phyloP scores from a whole-genome alignment of 108 stramenopile genomes.

The Fragilariopsis cylindrus region DNA sequence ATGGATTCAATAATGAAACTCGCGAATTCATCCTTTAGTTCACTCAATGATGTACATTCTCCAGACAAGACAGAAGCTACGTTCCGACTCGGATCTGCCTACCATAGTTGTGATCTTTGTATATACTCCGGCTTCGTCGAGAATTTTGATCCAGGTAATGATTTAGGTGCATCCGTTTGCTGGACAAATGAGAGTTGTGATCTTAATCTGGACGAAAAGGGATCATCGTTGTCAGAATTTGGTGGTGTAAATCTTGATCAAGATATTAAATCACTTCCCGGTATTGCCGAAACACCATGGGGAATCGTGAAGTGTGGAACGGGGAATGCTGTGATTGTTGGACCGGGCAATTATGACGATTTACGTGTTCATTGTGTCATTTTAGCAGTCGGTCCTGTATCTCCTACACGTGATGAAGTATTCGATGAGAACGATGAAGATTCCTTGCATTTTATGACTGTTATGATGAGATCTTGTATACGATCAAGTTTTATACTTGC shows the following conservation, averaged over 20 bases:
- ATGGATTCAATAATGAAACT: constrained; percentile 37
- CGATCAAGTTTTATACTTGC: constrained; percentile 40
- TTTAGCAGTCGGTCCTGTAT: constrained; percentile 38
- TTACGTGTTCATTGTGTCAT: constrained; percentile 38
- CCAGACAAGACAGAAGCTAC: constrained; percentile 29
- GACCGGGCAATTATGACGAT: constrained; percentile 40
- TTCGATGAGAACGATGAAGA: constrained; percentile 32
- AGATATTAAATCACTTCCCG: constrained; percentile 32
- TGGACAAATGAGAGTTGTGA: constrained; percentile 49
- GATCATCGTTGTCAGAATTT: constrained; percentile 17
- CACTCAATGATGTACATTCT: constrained; percentile 23
- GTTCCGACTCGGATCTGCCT: constrained; percentile 33
- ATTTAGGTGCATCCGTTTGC: constrained; percentile 39
- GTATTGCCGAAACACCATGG: constrained; percentile 38
- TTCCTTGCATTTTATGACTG: constrained; percentile 33
- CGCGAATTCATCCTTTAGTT: constrained; percentile 33
- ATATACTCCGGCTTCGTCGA: constrained; percentile 33
- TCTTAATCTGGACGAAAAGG: constrained; percentile 22
- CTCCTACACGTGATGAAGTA: constrained; percentile 17
- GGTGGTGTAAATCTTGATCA: constrained; percentile 26
- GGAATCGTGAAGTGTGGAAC: constrained; percentile 40
- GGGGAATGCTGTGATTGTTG: constrained; percentile 47
- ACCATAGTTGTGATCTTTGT: constrained; percentile 35
- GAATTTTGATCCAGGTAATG: constrained; percentile 36
- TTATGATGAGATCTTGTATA: constrained; percentile 46